A percentile compares a stretch with the other conserved stretches of the same genome.
phyloP scores from a whole-genome alignment of 2,329 filamentous ascomycete species.

The Neonectria faginata region DNA sequence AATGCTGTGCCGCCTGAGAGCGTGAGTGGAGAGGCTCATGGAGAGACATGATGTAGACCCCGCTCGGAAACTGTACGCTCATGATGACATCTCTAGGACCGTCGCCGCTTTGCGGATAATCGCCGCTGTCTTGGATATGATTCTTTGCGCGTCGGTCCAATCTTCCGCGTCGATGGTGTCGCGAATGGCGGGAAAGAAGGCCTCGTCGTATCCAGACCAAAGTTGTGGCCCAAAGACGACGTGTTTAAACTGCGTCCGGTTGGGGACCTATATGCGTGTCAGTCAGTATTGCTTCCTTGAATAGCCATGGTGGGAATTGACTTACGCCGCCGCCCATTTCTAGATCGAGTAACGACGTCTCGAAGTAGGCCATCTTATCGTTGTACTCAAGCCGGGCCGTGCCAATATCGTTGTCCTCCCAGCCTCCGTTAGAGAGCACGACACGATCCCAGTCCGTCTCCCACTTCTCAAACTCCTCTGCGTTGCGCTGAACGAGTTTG shows the following conservation, averaged over 20 bases:
- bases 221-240: slow-evolving; percentile 86
- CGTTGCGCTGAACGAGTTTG: slow-evolving; percentile 63
- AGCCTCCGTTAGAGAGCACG: slow-evolving; percentile 77
- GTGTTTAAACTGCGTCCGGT: slow-evolving; percentile 94
- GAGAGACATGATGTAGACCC: slow-evolving; percentile 25
- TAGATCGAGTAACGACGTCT: slow-evolving; percentile 84
- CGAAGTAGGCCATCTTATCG: slow-evolving; percentile 81
- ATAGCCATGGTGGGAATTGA: slow-evolving; percentile 42
- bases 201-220: slow-evolving; percentile 66
- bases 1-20: slow-evolving; percentile 19
- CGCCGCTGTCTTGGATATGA: slow-evolving; percentile 77
- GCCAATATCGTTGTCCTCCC: slow-evolving; percentile 78
- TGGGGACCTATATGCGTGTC: slow-evolving; percentile 71
- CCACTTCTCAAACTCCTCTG: slow-evolving; percentile 77
- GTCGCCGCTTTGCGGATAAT: slow-evolving; percentile 72
- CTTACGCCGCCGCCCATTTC: slow-evolving; percentile 79
- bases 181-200: slow-evolving; percentile 76
- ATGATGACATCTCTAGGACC: slow-evolving; percentile 45
- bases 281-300: slow-evolving; percentile 26
- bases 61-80: slow-evolving; percentile 36
- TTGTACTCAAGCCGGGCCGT: slow-evolving; percentile 81
- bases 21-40: neutral
- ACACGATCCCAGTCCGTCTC: slow-evolving; percentile 80
- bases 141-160: slow-evolving; percentile 74
- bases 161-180: slow-evolving; percentile 80